Percentiles rank a stretch among this genome's conserved stretches.
These are phyloP conservation scores for Acanthamoeba royreba DNA, from an alignment of 208 protist species.

Conservation along the genomic window DNA sequence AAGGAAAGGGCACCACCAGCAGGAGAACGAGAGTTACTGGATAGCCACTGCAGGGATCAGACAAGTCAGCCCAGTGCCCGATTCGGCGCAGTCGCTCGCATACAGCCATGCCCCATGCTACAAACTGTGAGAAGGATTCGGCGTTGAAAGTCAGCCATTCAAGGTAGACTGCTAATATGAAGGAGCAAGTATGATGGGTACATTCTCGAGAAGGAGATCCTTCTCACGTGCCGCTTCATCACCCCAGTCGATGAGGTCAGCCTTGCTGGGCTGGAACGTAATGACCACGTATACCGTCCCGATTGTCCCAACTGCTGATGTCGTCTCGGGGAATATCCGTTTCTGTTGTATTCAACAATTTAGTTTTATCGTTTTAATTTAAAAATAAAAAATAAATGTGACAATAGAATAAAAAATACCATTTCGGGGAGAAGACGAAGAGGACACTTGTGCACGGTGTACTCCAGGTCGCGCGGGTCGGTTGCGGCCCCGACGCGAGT, in stretches of 20 bases:
- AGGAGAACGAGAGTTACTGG: no score
- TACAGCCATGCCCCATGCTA: slow-evolving; percentile 49
- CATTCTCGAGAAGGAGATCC: slow-evolving; percentile 18
- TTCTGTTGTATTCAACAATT: neutral
- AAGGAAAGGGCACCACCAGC: no score
- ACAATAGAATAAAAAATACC: neutral
- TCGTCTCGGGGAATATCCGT: neutral
- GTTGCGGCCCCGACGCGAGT: neutral
- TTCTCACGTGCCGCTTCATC: slow-evolving; percentile 7
- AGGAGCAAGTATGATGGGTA: neutral
- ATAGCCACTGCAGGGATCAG: slow-evolving; percentile 66
- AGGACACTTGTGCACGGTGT: slow-evolving; percentile 20
- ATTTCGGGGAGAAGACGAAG: neutral
- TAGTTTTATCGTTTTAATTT: neutral
- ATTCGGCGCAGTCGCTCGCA: neutral
- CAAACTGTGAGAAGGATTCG: slow-evolving; percentile 43
- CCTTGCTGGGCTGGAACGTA: slow-evolving; percentile 32
- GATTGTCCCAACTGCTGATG: neutral
- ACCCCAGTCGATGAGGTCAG: slow-evolving; percentile 7
- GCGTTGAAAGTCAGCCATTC: neutral
- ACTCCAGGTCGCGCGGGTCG: neutral
- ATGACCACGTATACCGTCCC: neutral
- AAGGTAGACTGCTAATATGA: neutral
- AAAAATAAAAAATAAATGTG: neutral
- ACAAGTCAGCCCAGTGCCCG: slow-evolving; percentile 61